Percentiles rank a stretch among this genome's conserved stretches.
phyloP scores from a whole-genome alignment of 1,284 basidiomycete species.

The Irpex sp. region DNA sequence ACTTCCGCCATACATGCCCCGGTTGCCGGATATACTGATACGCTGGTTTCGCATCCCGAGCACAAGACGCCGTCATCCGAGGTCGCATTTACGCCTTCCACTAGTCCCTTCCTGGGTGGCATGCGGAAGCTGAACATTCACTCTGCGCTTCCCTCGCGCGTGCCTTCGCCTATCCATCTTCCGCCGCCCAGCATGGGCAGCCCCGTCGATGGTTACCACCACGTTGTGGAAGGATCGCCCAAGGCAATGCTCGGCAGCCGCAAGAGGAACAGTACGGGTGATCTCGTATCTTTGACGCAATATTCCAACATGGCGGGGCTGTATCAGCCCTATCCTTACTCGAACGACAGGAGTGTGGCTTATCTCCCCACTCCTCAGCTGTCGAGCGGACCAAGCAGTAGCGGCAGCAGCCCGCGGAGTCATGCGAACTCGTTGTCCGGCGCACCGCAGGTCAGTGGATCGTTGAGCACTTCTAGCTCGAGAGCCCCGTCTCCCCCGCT shows the following conservation, averaged over 20 bases:
- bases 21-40: slow-evolving; percentile 10
- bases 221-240: slow-evolving; percentile 38
- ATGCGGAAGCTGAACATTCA: slow-evolving; percentile 74
- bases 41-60: slow-evolving; percentile 8
- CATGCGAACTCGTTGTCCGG: slow-evolving; percentile 33
- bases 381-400: slow-evolving; percentile 58
- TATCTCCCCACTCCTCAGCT: slow-evolving; percentile 54
- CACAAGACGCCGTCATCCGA: slow-evolving; percentile 18
- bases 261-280: slow-evolving; percentile 30
- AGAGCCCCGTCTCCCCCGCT: slow-evolving; percentile 48
- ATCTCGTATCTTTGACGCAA: slow-evolving; percentile 21
- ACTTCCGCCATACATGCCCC: slow-evolving; percentile 14
- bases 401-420: slow-evolving; percentile 51
- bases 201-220: slow-evolving; percentile 31
- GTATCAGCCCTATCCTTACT: slow-evolving; percentile 27
- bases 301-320: slow-evolving; percentile 19
- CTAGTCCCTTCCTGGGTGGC: slow-evolving; percentile 82
- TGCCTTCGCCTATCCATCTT: slow-evolving; percentile 61
- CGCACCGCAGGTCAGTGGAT: slow-evolving; percentile 21
- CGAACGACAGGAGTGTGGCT: slow-evolving; percentile 32
- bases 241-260: slow-evolving; percentile 24
- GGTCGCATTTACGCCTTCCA: slow-evolving; percentile 53
- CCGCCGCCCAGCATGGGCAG: slow-evolving; percentile 44
- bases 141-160: slow-evolving; percentile 60
- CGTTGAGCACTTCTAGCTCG: slow-evolving; percentile 41